Conservation (phyloP, 2,329 filamentous ascomycete genomes). For the Claviceps sp. region DNA sequence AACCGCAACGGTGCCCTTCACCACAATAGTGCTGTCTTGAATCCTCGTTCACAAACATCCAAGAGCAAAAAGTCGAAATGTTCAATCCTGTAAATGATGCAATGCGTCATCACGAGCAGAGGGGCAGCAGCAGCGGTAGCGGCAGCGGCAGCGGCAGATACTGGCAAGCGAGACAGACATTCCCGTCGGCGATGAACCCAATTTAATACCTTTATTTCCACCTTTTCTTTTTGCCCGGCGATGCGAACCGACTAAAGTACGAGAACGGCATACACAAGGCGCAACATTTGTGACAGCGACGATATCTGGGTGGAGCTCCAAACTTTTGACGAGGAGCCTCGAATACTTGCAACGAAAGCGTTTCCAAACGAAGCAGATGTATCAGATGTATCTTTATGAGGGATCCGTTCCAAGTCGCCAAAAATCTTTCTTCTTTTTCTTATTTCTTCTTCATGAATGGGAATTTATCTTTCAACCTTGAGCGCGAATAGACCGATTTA, state of each 20-base stretch:
- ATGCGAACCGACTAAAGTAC: conserved; percentile 2
- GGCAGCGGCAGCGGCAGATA: neutral
- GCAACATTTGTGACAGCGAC: neutral
- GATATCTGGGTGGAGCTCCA: neutral
- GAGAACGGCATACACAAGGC: neutral
- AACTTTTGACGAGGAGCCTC: neutral
- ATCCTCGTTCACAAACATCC: conserved; percentile 44
- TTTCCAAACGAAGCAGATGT: neutral
- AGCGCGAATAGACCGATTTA: conserved; percentile 5
- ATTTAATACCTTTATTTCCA: conserved; percentile 2
- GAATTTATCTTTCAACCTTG: neutral
- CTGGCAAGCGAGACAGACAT: neutral
- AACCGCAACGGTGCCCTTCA: neutral
- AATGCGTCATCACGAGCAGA: neutral
- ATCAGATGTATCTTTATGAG: neutral
- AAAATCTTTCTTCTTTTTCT: neutral
- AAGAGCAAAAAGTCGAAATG: conserved; percentile 56
- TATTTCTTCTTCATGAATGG: neutral
- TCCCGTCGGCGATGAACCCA: neutral
- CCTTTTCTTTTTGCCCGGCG: neutral
- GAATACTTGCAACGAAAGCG: neutral
- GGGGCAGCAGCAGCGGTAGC: neutral
- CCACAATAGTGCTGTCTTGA: conserved; percentile 50
- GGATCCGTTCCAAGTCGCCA: neutral
- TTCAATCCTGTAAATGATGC: conserved; percentile 45